phyloP scores from a whole-genome alignment of 805 yeast species.

The Sungouiella blattae region DNA sequence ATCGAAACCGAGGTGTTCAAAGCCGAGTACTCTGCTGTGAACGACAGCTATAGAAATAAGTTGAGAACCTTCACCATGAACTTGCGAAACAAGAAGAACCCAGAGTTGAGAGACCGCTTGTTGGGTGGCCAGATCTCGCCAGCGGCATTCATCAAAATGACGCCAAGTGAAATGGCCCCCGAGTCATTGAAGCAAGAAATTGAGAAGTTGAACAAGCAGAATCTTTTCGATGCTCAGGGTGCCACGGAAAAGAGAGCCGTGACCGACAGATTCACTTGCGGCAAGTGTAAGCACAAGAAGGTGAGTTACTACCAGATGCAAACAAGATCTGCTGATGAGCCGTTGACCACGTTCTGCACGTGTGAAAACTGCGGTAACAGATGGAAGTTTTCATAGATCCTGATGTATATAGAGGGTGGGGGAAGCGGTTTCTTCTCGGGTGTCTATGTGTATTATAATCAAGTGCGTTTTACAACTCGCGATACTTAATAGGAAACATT shows the following conservation, averaged over 20 bases:
- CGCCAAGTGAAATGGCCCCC: conserved; percentile 95
- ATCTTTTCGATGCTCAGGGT: conserved; percentile 94
- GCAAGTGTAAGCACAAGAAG: conserved; percentile 95
- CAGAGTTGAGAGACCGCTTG: conserved; percentile 70
- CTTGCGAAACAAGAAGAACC: conserved; percentile 84
- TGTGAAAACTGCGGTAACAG: conserved; percentile 97
- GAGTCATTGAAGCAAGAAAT: conserved; percentile 82
- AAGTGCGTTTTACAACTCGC: too few species aligned
- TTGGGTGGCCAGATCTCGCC: conserved; percentile 66
- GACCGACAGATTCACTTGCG: conserved; percentile 95
- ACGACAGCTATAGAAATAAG: conserved; percentile 70
- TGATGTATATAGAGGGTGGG: not conserved
- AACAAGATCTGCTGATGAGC: conserved; percentile 98
- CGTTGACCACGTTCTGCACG: conserved; percentile 95
- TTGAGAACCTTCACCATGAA: conserved; percentile 85
- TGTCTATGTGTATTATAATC: conserved; percentile 2
- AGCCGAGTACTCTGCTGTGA: conserved; percentile 53
- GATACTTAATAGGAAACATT: conserved; percentile 13
- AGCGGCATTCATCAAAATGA: conserved; percentile 66
- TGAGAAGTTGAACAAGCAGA: conserved; percentile 81
- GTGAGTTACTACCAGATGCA: conserved; percentile 97
- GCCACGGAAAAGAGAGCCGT: conserved; percentile 95
- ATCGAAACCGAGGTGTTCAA: conserved; percentile 72
- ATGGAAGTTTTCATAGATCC: conserved; percentile 91
- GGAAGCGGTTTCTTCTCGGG: not conserved